Base-by-base conservation (phyloP, 148 eudicot species). In the Amaranthus palmeri region DNA sequence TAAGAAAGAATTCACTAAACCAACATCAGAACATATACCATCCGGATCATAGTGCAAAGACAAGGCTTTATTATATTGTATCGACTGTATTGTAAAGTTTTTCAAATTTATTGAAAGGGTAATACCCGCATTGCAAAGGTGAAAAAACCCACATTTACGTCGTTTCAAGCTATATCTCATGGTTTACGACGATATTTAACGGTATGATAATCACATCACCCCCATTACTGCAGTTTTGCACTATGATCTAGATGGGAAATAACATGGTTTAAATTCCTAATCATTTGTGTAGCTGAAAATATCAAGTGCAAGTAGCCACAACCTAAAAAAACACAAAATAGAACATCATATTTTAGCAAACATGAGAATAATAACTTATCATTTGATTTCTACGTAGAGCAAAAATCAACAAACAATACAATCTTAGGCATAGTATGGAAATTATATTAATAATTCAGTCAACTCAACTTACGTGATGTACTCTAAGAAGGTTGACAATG, bases 401-500 rank as follows among this genome's bases (percentile, higher is more conserved):
- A 11, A 12, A 45, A 4, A 25, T 25, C 67, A 62, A 52, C 42
- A 63, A n/a, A n/a, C 36, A 12, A 61, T 41, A 51, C 45, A 7
- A 61, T 65, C 46, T 44, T 2, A 9, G 51, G 15, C 10, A 65
- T 56, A 47, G 18, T 17, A 4, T 18, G 6, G 10, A 46, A 18
- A 68, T 8, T 55, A 56, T 6, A 4, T 3, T 58, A 11, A 56
- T 13, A 72, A 52, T 7, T 1, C 2, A 25, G 36, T 14, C 2
- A 70, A 15, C 41, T 62, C 18, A 25, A 76, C 92, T 67, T 81
- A 93, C 98, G 89, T 90, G 78, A 88, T 87, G 71, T 93, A 93
- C 74, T 93, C 96, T 64, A 93, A 71, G 81, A 93, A 93, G 68
- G 95, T 93, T 76, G 98, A 87, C 80, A 93, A 72, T 17, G 98